A percentile compares a stretch with the other conserved stretches of the same genome.
phyloP scores from a whole-genome alignment of 73 alveolate species.

The Breviolum minutum region DNA sequence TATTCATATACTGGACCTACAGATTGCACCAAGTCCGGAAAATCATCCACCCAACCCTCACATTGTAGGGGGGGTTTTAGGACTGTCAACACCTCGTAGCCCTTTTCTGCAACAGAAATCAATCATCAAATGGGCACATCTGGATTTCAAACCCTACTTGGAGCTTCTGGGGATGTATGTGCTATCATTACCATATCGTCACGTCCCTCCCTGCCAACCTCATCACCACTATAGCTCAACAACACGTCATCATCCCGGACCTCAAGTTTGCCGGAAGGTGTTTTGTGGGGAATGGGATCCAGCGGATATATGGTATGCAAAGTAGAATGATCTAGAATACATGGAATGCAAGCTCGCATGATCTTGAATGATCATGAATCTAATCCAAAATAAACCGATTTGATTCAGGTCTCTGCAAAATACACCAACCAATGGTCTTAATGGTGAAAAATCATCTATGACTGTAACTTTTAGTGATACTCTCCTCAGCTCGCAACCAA shows the following conservation, averaged over 20 bases:
- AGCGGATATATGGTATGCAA: too few relatives aligned
- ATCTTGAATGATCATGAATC: too few relatives aligned
- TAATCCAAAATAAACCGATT: background rate
- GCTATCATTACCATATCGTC: background rate
- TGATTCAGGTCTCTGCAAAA: background rate
- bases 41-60: too few relatives aligned
- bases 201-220: background rate
- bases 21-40: too few relatives aligned
- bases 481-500: background rate
- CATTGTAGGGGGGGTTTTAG: too few relatives aligned
- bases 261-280: background rate
- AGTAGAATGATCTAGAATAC: too few relatives aligned
- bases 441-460: background rate
- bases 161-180: too few relatives aligned
- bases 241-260: conserved; percentile 75
- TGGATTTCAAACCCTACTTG: background rate
- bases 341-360: too few relatives aligned
- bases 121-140: background rate
- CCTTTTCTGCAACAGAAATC: too few relatives aligned
- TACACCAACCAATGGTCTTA: background rate
- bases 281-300: background rate
- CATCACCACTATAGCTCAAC: conserved; percentile 64
- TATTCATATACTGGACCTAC: too few relatives aligned
- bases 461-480: background rate
- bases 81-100: too few relatives aligned